Percentiles rank a stretch among this genome's conserved stretches.
phyloP scores from a whole-genome alignment of 345 rosid genomes.

The Gossypium herbaceum region DNA sequence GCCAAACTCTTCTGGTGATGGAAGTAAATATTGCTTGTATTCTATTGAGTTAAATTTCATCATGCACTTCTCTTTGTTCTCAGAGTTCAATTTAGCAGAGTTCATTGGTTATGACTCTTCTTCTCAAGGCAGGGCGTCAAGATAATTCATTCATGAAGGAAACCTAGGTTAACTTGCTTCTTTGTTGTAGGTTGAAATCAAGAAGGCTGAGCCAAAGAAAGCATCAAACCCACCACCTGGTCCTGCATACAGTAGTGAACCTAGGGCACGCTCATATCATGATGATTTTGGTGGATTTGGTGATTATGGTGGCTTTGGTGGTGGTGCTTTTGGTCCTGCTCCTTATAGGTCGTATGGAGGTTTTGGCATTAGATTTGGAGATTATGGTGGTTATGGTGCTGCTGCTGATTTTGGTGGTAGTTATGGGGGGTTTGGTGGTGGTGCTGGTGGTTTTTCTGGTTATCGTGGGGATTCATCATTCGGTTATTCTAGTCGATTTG shows the following conservation, averaged over 20 bases:
- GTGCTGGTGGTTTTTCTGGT: conserved; percentile 17
- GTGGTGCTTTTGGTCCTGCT: conserved; percentile 23
- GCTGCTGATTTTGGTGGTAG: conserved; percentile 23
- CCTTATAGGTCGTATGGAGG: conserved; percentile 26
- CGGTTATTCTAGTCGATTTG: background rate
- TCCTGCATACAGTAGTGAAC: conserved; percentile 30
- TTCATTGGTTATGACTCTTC: background rate
- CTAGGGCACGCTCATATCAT: conserved; percentile 27
- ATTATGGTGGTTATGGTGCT: conserved; percentile 25
- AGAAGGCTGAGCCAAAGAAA: conserved; percentile 35
- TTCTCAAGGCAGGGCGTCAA: conserved; percentile 13
- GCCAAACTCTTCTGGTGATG: background rate
- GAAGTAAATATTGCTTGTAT: background rate
- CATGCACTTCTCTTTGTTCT: background rate
- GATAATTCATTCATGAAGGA: conserved; percentile 2
- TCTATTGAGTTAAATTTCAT: background rate
- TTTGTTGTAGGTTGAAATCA: conserved; percentile 36
- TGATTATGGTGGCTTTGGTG: conserved; percentile 11
- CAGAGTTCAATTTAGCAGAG: background rate
- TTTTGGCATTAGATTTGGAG: conserved; percentile 24
- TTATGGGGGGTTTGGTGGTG: conserved; percentile 24
- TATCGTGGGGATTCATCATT: conserved; percentile 12
- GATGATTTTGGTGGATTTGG: conserved; percentile 23
- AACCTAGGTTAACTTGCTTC: conserved; percentile 29
- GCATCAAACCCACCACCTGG: conserved; percentile 23